phyloP scores from a whole-genome alignment of 345 rosid species.

The Cardiospermum halicacabum region DNA sequence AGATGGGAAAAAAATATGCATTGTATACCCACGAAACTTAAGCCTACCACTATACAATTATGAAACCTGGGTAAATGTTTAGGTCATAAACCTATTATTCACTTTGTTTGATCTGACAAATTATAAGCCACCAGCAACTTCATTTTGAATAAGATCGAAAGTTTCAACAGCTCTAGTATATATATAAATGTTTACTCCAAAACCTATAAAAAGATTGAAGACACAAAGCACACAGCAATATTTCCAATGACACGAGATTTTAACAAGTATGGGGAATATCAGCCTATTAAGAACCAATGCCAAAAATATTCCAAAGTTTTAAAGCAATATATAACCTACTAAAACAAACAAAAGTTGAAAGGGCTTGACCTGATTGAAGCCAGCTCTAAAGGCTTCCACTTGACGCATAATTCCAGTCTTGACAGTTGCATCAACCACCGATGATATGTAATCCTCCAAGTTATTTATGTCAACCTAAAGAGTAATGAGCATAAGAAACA shows the following conservation, averaged over 20 bases:
- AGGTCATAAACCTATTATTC: background rate
- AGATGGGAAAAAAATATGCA: background rate
- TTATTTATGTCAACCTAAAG: conserved; percentile 71
- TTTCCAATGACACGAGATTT: background rate
- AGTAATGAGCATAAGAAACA: background rate
- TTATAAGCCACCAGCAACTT: background rate
- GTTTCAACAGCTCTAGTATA: background rate
- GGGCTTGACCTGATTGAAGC: conserved; percentile 84
- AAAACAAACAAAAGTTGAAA: conserved; percentile 4
- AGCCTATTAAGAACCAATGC: background rate
- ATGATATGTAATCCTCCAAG: conserved; percentile 80
- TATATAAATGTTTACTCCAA: background rate
- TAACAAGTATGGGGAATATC: background rate
- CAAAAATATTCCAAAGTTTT: background rate
- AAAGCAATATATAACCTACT: background rate
- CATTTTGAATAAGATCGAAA: background rate
- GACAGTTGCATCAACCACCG: conserved; percentile 91
- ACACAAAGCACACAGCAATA: background rate
- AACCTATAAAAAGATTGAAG: background rate
- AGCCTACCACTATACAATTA: background rate
- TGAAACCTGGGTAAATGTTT: background rate
- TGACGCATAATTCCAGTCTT: conserved; percentile 76
- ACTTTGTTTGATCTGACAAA: background rate
- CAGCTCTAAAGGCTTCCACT: conserved; percentile 87
- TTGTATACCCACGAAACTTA: no score